phyloP scores from a whole-genome alignment of 202 grass and related monocot genomes.

The Elaeis oleifera region DNA sequence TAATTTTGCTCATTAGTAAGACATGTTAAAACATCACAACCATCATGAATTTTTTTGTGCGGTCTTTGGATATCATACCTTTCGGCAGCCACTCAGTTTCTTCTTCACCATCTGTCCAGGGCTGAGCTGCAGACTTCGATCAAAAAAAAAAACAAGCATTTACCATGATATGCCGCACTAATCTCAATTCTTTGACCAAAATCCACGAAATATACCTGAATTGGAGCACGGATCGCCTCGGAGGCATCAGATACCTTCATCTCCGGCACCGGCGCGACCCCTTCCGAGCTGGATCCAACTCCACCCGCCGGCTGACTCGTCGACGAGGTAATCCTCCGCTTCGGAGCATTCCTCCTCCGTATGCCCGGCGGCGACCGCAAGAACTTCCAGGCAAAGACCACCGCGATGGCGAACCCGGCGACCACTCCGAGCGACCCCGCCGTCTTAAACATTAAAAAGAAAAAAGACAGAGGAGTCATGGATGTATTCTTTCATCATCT shows the following conservation, averaged over 20 bases:
- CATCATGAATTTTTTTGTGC: background rate
- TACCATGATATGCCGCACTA: background rate
- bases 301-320: slow-evolving; percentile 5
- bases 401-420: slow-evolving; percentile 89
- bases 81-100: slow-evolving; percentile 56
- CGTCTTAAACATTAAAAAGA: slow-evolving; percentile 22
- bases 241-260: slow-evolving; percentile 6
- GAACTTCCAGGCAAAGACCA: slow-evolving; percentile 89
- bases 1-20: too few relatives aligned
- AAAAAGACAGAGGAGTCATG: background rate
- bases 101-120: slow-evolving; percentile 50
- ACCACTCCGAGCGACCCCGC: slow-evolving; percentile 74
- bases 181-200: slow-evolving; percentile 33
- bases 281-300: background rate
- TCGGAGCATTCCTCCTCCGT: slow-evolving; percentile 31
- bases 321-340: slow-evolving; percentile 27
- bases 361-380: slow-evolving; percentile 31
- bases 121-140: slow-evolving; percentile 26
- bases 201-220: background rate
- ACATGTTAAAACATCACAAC: background rate
- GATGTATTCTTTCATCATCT: too few relatives aligned
- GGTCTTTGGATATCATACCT: slow-evolving; percentile 24
- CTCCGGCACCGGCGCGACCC: background rate
- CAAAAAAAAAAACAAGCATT: slow-evolving; percentile 8
- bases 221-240: background rate